Evolutionary conservation across 2,329 filamentous ascomycete genomes (phyloP).

Genomic region (Beauveria scarabaeidicola): DNA sequence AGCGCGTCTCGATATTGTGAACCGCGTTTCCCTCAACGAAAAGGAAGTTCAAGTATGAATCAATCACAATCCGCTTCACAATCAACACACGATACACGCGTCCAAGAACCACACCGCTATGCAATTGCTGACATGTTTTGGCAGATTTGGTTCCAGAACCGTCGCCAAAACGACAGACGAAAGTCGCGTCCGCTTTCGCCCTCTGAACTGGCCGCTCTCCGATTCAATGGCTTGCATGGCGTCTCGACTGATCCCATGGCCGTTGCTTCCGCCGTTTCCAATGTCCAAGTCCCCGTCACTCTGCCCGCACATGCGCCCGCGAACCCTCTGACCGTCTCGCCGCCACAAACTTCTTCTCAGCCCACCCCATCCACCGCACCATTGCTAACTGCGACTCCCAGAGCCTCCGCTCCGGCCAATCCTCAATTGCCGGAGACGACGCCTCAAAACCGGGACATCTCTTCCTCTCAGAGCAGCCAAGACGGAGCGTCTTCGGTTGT

Average conservation of each 20-base stretch:
- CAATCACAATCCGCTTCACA: not conserved
- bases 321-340: constrained; percentile 9
- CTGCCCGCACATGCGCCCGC: constrained; percentile 17
- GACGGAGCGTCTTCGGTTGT: constrained; percentile 23
- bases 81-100: not conserved
- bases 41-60: constrained; percentile 86
- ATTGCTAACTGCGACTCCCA: constrained; percentile 4
- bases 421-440: constrained; percentile 14
- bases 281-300: constrained; percentile 19
- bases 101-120: not conserved
- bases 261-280: constrained; percentile 19
- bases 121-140: constrained; percentile 1
- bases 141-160: constrained; percentile 98
- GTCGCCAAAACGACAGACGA: constrained; percentile 83
- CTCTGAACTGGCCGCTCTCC: constrained; percentile 61
- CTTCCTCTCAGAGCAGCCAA: constrained; percentile 22
- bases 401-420: not conserved
- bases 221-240: constrained; percentile 45
- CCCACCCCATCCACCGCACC: constrained; percentile 13
- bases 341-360: not conserved
- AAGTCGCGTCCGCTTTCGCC: constrained; percentile 77
- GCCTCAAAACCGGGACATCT: constrained; percentile 20
- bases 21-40: constrained; percentile 79
- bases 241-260: constrained; percentile 38
- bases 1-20: constrained; percentile 74